Percentiles rank a stretch among this genome's conserved stretches.
phyloP scores from a whole-genome alignment of 2,329 filamentous ascomycete genomes.

The Dothiorella sarmentorum region DNA sequence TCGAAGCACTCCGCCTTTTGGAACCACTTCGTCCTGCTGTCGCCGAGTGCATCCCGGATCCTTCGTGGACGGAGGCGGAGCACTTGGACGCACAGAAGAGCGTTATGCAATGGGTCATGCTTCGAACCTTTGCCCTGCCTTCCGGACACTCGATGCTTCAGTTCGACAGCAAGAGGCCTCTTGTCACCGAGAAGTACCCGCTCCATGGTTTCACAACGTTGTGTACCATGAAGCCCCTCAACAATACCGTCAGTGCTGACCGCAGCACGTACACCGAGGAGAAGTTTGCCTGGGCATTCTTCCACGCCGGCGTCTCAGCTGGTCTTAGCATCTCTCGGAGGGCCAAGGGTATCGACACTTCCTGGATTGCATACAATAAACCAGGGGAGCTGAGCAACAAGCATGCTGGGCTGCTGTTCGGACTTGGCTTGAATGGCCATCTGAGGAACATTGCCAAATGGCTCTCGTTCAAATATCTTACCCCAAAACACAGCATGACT shows the following conservation, averaged over 20 bases:
- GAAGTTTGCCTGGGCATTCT: constrained; percentile 97
- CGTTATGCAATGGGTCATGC: constrained; percentile 79
- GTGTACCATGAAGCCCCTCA: constrained; percentile 86
- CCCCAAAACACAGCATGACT: constrained; percentile 98
- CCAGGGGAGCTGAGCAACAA: constrained; percentile 88
- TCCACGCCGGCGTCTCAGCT: constrained; percentile 92
- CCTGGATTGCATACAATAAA: constrained; percentile 98
- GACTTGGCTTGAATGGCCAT: constrained; percentile 89
- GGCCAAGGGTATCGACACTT: constrained; percentile 92
- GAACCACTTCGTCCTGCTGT: constrained; percentile 78
- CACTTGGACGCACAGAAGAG: constrained; percentile 91
- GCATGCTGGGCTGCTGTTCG: constrained; percentile 91
- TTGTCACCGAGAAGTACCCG: constrained; percentile 88
- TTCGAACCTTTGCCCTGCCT: constrained; percentile 83
- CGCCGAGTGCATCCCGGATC: constrained; percentile 71
- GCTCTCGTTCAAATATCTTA: constrained; percentile 99
- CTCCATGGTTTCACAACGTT: constrained; percentile 89
- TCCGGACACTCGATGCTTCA: constrained; percentile 83
- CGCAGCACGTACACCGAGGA: constrained; percentile 86
- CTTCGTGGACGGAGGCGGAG: constrained; percentile 78
- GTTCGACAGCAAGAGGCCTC: constrained; percentile 79
- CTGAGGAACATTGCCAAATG: constrained; percentile 93
- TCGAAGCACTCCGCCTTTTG: constrained; percentile 80
- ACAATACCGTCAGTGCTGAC: constrained; percentile 91
- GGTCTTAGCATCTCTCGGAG: constrained; percentile 86